Evolutionary conservation across 441 rosid genomes (phyloP).

Genomic region (Euphorbia celastroides): DNA sequence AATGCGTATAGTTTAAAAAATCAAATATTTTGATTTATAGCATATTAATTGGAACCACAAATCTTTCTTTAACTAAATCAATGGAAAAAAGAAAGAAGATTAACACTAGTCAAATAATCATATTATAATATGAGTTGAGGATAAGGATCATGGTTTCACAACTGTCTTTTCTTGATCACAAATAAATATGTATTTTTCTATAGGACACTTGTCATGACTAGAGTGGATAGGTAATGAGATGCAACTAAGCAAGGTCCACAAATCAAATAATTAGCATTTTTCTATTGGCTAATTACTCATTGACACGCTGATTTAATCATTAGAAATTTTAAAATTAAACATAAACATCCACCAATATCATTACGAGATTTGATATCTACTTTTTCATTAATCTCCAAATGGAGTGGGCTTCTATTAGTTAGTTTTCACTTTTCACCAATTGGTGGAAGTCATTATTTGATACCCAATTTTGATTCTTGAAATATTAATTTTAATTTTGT

Average conservation of each 20-base stretch:
- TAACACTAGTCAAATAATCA: not conserved
- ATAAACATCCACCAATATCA: not conserved
- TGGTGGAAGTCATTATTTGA: no score
- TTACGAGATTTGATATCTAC: not conserved
- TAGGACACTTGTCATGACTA: slow-evolving; percentile 18
- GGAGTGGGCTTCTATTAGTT: no score
- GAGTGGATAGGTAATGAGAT: slow-evolving; percentile 13
- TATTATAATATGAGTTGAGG: not conserved
- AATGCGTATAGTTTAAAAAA: not conserved
- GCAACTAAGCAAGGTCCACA: not conserved
- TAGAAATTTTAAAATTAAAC: slow-evolving; percentile 14
- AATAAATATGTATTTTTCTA: no score
- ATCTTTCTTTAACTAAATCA: not conserved
- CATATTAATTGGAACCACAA: not conserved
- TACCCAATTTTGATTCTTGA: no score
- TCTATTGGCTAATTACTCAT: slow-evolving; percentile 36
- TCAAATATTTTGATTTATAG: no score
- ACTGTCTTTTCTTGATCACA: no score
- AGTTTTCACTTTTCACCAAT: no score
- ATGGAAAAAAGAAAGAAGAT: not conserved
- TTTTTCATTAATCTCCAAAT: no score
- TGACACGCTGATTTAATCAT: slow-evolving; percentile 5
- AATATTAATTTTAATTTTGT: no score
- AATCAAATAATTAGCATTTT: slow-evolving; percentile 18
- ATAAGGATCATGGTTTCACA: not conserved